Percentiles rank a stretch among this genome's conserved stretches.
phyloP scores from a whole-genome alignment of 1,139 yeast genomes.

The Schwanniomyces etchellsii region DNA sequence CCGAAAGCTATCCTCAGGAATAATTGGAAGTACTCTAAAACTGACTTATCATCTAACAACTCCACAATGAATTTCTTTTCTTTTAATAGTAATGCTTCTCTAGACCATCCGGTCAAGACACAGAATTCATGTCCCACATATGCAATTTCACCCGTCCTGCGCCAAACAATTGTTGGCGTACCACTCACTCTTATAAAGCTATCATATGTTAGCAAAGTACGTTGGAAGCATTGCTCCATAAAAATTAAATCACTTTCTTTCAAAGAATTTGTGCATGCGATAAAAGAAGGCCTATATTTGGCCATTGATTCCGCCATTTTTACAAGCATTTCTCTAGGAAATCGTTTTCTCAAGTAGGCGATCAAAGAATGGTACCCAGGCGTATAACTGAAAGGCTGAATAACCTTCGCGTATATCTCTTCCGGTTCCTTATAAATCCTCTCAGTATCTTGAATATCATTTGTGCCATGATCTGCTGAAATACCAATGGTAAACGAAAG shows the following conservation, averaged over 20 bases:
- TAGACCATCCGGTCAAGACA: conserved; percentile 83
- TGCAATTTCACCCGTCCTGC: conserved; percentile 92
- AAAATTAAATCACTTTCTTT: conserved; percentile 89
- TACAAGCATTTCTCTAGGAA: conserved; percentile 64
- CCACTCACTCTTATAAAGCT: conserved; percentile 80
- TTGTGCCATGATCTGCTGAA: conserved; percentile 27
- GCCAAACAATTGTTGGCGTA: conserved; percentile 93
- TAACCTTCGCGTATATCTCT: conserved; percentile 73
- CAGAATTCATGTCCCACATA: conserved; percentile 92
- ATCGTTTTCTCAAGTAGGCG: conserved; percentile 66
- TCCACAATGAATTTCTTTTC: conserved; percentile 79
- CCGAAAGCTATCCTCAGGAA: conserved; percentile 87
- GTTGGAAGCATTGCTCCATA: conserved; percentile 93
- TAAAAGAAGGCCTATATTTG: conserved; percentile 82
- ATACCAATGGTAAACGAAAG: conserved; percentile 54
- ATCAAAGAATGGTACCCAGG: conserved; percentile 84
- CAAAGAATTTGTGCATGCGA: conserved; percentile 83
- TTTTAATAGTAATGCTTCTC: conserved; percentile 54
- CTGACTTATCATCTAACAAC: conserved; percentile 81
- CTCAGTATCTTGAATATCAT: conserved; percentile 13
- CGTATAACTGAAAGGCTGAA: conserved; percentile 78
- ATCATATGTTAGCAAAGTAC: conserved; percentile 85
- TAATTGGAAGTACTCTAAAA: conserved; percentile 79
- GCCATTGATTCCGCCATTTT: conserved; percentile 89
- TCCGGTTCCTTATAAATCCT: conserved; percentile 57